These are phyloP conservation scores for Fusarium staphyleae DNA, from an alignment of 2,329 filamentous ascomycete genomes.

Conservation along the genomic window DNA sequence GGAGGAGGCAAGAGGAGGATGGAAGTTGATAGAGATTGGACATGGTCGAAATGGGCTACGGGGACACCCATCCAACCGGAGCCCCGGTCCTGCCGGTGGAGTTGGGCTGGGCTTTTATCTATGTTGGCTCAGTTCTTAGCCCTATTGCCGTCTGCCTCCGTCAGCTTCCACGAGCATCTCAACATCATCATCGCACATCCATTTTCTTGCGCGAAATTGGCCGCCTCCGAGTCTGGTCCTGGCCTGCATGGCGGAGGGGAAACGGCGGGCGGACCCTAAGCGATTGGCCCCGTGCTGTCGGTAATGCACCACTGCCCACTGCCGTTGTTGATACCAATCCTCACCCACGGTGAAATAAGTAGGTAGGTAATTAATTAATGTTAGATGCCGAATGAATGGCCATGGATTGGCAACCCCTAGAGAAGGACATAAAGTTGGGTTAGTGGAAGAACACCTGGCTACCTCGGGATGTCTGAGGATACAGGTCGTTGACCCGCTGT, in stretches of 20 bases:
- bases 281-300: constrained; percentile 22
- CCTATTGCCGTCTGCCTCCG: constrained; percentile 40
- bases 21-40: constrained; percentile 6
- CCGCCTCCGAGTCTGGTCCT: constrained; percentile 10
- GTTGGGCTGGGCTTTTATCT: constrained; percentile 20
- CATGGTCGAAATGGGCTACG: background rate
- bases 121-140: constrained; percentile 41
- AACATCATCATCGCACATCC: constrained; percentile 37
- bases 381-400: constrained; percentile 11
- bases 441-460: too few species aligned
- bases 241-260: constrained; percentile 16
- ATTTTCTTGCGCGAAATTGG: constrained; percentile 33
- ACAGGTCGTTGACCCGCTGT: too few species aligned
- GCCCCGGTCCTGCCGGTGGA: constrained; percentile 39
- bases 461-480: too few species aligned
- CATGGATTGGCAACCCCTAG: constrained; percentile 10
- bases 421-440: constrained; percentile 1
- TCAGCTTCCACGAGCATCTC: constrained; percentile 39
- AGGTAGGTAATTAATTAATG: background rate
- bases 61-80: constrained; percentile 36
- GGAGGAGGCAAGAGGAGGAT: background rate
- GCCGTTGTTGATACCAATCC: constrained; percentile 2
- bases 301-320: constrained; percentile 17
- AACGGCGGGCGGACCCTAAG: constrained; percentile 11
- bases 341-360: background rate